phyloP scores from a whole-genome alignment of 208 protist species.

The Leishmania aethiopica region DNA sequence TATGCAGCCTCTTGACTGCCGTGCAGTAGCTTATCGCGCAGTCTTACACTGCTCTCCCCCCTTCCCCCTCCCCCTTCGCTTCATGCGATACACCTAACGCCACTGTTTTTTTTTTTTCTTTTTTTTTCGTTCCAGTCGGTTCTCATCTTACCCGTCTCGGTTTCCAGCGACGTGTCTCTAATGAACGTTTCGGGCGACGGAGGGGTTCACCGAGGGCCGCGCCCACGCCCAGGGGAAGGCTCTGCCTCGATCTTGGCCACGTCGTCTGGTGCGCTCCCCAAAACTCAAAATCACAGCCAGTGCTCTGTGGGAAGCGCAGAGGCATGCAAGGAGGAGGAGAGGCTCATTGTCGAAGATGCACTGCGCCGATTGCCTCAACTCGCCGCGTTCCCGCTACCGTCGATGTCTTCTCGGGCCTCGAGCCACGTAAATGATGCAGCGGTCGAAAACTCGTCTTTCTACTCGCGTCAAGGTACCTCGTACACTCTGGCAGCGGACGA shows the following conservation, averaged over 20 bases:
- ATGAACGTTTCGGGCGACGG: not conserved
- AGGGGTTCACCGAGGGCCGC: not conserved
- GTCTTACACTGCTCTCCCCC: not conserved
- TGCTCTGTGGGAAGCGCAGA: not conserved
- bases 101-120: not conserved
- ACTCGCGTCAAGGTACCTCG: not conserved
- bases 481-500: constrained; percentile 26
- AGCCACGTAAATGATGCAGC: not conserved
- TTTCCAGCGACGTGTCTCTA: not conserved
- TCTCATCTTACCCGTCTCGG: not conserved
- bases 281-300: not conserved
- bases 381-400: not conserved
- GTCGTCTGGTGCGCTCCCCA: not conserved
- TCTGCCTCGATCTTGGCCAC: not conserved
- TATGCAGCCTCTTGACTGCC: not conserved
- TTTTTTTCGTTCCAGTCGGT: not conserved
- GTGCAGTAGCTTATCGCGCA: not conserved
- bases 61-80: not conserved
- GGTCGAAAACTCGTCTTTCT: not conserved
- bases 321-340: constrained; percentile 4
- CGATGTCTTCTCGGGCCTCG: not conserved
- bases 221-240: not conserved
- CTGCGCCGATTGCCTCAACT: constrained; percentile 9
- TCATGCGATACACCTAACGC: not conserved
- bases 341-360: constrained; percentile 6